These are phyloP conservation scores for Papilionanthe hybrid DNA, from an alignment of 116 monocot species.

Conservation along the genomic window DNA sequence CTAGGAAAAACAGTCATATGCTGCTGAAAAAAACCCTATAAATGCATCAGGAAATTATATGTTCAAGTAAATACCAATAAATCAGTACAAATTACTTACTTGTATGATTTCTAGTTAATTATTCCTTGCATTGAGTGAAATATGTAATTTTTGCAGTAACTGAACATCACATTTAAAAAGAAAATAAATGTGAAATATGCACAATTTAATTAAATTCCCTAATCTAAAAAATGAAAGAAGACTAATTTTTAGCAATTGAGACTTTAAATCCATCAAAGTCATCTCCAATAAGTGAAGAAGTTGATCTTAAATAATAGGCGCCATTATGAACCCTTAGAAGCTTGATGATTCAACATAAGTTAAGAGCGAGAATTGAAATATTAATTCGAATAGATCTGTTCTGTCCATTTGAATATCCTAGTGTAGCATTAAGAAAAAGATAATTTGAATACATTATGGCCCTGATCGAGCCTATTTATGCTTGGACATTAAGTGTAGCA, in stretches of 20 bases:
- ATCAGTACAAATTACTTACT: not conserved
- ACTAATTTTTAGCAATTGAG: not conserved
- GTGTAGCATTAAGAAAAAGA: not conserved
- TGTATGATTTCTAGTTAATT: not conserved
- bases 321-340: not conserved
- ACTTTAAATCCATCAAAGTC: not conserved
- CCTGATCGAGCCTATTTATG: no score
- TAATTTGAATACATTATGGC: no score
- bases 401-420: not conserved
- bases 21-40: not conserved
- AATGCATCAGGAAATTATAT: not conserved
- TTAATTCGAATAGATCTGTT: no score
- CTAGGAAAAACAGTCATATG: not conserved
- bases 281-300: not conserved
- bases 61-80: not conserved
- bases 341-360: not conserved
- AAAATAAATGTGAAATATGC: not conserved
- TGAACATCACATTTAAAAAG: not conserved
- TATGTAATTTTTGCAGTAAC: not conserved
- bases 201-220: not conserved
- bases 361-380: not conserved
- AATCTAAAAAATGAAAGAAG: not conserved
- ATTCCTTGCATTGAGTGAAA: not conserved
- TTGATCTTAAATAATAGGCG: not conserved
- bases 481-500: no score